phyloP scores from a whole-genome alignment of 371 early-diverging fungal genomes.

The Mucor mucedo region DNA sequence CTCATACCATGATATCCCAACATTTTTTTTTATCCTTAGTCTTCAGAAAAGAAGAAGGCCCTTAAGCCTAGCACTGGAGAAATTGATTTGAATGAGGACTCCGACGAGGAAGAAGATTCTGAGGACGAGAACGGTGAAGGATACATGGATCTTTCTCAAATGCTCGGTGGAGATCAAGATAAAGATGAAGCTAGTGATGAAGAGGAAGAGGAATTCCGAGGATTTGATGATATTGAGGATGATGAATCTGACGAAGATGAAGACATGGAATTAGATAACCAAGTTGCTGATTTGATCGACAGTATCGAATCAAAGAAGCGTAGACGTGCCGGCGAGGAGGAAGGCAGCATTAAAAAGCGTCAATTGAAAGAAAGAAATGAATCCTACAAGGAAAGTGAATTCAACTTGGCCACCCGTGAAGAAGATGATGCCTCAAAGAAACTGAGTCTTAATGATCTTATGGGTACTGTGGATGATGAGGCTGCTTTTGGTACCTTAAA shows the following conservation, averaged over 20 bases:
- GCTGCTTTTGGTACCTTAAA: conserved; percentile 64
- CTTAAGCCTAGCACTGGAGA: conserved; percentile 38
- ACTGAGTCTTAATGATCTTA: conserved; percentile 76
- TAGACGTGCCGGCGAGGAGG: conserved; percentile 47
- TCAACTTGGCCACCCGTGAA: conserved; percentile 66
- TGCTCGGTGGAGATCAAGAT: conserved; percentile 50
- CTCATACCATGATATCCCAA: too few relatives aligned
- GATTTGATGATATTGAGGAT: conserved; percentile 43
- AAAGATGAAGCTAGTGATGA: conserved; percentile 34
- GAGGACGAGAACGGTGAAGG: conserved; percentile 58
- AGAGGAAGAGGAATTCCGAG: conserved; percentile 35
- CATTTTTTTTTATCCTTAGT: conserved; percentile 1
- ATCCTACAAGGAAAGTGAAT: conserved; percentile 80
- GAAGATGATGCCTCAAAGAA: conserved; percentile 53
- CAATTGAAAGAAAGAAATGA: conserved; percentile 69
- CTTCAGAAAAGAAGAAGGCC: conserved; percentile 35
- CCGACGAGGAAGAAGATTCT: conserved; percentile 58
- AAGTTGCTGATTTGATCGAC: conserved; percentile 51
- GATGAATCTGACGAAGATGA: conserved; percentile 40
- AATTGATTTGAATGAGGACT: conserved; percentile 54
- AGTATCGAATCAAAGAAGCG: conserved; percentile 55
- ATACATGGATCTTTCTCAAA: conserved; percentile 63
- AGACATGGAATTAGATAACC: conserved; percentile 33
- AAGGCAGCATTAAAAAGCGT: conserved; percentile 47
- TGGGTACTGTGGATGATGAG: conserved; percentile 68